Evolutionary conservation across 768 basidiomycete species (phyloP).

Genomic region (Lentinula sp.): DNA sequence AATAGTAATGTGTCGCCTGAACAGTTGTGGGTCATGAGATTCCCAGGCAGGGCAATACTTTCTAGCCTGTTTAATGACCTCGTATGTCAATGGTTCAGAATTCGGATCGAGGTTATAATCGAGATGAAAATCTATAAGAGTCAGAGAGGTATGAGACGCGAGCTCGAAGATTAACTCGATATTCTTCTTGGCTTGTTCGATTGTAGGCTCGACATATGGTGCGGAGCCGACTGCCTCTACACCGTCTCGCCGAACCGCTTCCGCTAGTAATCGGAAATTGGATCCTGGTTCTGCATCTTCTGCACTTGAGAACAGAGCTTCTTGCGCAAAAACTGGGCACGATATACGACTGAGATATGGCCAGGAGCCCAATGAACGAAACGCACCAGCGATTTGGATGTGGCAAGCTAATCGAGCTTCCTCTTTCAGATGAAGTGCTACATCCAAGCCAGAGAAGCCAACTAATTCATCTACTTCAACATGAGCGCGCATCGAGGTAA

Average conservation of each 20-base stretch:
- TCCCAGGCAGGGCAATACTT: slow-evolving; percentile 15
- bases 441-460: slow-evolving; percentile 47
- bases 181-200: slow-evolving; percentile 43
- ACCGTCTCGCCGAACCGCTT: slow-evolving; percentile 31
- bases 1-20: slow-evolving; percentile 38
- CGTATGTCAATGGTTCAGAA: slow-evolving; percentile 48
- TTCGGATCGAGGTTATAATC: slow-evolving; percentile 57
- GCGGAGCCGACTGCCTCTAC: slow-evolving; percentile 57
- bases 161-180: slow-evolving; percentile 46
- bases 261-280: slow-evolving; percentile 39
- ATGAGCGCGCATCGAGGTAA: slow-evolving; percentile 62
- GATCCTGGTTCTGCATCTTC: slow-evolving; percentile 29
- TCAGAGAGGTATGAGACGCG: slow-evolving; percentile 24
- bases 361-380: neutral
- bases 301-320: slow-evolving; percentile 40
- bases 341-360: neutral
- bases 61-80: slow-evolving; percentile 39
- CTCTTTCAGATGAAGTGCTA: slow-evolving; percentile 40
- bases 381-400: slow-evolving; percentile 51
- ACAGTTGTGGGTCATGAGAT: slow-evolving; percentile 11
- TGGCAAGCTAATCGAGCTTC: slow-evolving; percentile 43
- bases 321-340: slow-evolving; percentile 53
- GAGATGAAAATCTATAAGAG: slow-evolving; percentile 60
- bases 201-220: slow-evolving; percentile 55
- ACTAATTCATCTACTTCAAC: slow-evolving; percentile 58